Evolutionary conservation across 1,139 yeast genomes (phyloP), one percentile per base, ranked within the genome.

Genomic region (Kurtzmaniella quercitrusa): DNA sequence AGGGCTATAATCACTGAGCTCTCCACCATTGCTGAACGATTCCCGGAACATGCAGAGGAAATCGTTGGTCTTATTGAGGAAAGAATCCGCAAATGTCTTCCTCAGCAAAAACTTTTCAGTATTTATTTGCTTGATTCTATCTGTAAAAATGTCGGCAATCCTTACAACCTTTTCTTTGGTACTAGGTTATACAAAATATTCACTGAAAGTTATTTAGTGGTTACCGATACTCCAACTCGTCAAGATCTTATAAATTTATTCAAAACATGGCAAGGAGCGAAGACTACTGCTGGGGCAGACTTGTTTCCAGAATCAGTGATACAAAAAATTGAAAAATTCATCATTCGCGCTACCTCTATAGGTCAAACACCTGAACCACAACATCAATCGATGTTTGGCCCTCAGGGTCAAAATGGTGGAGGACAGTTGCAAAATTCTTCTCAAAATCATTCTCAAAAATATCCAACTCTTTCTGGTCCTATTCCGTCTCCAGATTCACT

Each of bases 101-200:
- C 77, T 15, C 67, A 66, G 43, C 62, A 68, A 50, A 72, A 71
- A 52, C 57, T 73, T 31, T 64, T 51, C 48, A 57, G 68, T 15
- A 59, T 73, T 42, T 73, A 73, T 50, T 54, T 72, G 39, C 51
- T 73, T 54, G 77, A 73, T 54, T 66, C 72, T 36, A 68, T 73
- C 18, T 61, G 70, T 51, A 72, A 72, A 51, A 70, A 64, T 53
- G 60, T 71, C 38, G 76, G 77, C 12, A 69, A 66, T 46, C 77
- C 78, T 4, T 73, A 70, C 53, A 70, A 68, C 49, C 50, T 68
- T 37, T 51, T 70, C 39, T 70, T 72, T 51, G 65, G 68, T 31
- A 49, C 56, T 27, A 61, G 63, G 44, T 51, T 73, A 41, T 68
- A 60, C 55, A 58, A 59, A 43, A 54, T 62, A 27, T 73, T 68